A percentile compares a stretch with the other conserved stretches of the same genome.
Conservation (phyloP, 495 filamentous ascomycete species). For the Talaromyces borbonicus region DNA sequence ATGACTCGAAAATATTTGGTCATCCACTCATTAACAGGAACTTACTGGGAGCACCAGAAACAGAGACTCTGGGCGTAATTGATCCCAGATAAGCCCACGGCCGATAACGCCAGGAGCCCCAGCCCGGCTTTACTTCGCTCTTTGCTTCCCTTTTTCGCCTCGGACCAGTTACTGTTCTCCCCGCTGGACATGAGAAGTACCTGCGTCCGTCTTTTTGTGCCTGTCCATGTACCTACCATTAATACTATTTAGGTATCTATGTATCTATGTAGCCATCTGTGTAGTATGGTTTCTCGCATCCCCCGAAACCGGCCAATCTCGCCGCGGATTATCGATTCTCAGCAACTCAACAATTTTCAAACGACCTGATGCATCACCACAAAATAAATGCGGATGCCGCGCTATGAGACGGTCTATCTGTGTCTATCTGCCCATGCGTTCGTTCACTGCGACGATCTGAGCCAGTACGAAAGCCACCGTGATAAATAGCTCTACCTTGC, state of each 20-base stretch:
- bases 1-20: no score
- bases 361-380: neutral
- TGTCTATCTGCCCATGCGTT: neutral
- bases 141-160: no score
- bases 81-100: neutral
- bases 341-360: neutral
- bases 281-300: neutral
- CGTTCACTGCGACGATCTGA: no score
- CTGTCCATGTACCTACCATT: neutral
- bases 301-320: conserved; percentile 4
- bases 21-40: no score
- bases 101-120: neutral
- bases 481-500: no score
- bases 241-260: neutral
- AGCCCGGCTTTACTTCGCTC: conserved; percentile 5
- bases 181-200: neutral
- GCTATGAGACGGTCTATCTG: neutral
- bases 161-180: conserved; percentile 4
- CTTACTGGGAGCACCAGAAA: no score
- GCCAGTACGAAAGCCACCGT: no score
- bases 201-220: neutral
- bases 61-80: neutral
- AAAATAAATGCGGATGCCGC: conserved; percentile 3
- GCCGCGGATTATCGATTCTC: no score
- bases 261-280: neutral